phyloP scores from a whole-genome alignment of 2,329 filamentous ascomycete genomes.

The Bipolaris victoriae region DNA sequence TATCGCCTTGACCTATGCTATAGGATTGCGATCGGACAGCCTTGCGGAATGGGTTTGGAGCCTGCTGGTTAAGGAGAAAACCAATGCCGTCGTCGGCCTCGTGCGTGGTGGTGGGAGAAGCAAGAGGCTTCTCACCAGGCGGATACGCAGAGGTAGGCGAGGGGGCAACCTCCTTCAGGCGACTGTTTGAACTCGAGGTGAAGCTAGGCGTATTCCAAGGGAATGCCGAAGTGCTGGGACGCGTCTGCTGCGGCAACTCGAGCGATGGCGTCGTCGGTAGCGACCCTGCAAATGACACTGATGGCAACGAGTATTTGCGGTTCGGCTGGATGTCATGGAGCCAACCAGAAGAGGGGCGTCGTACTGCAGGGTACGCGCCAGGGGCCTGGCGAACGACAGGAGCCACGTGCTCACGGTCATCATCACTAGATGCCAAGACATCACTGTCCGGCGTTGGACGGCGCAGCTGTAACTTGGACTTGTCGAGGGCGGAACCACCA shows the following conservation, averaged over 20 bases:
- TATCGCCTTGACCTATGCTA: slow-evolving; percentile 87
- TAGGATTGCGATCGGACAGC: slow-evolving; percentile 96
- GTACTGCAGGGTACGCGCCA: slow-evolving; percentile 31
- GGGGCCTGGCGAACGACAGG: slow-evolving; percentile 29
- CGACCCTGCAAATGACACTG: slow-evolving; percentile 73
- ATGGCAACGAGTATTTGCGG: slow-evolving; percentile 77
- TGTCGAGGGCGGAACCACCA: slow-evolving; percentile 59
- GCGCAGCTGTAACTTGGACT: slow-evolving; percentile 70
- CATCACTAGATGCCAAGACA: slow-evolving; percentile 90
- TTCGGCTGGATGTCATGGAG: slow-evolving; percentile 75
- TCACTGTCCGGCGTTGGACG: slow-evolving; percentile 94
- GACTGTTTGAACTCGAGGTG: slow-evolving; percentile 29
- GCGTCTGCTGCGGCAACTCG: slow-evolving; percentile 60
- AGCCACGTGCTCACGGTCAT: slow-evolving; percentile 71
- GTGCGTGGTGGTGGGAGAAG: slow-evolving; percentile 39
- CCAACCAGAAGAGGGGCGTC: slow-evolving; percentile 62
- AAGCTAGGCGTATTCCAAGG: slow-evolving; percentile 52
- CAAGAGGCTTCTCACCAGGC: slow-evolving; percentile 29
- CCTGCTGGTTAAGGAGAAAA: slow-evolving; percentile 50
- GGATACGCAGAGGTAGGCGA: slow-evolving; percentile 43
- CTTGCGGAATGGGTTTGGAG: slow-evolving; percentile 89
- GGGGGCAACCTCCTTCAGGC: slow-evolving; percentile 42
- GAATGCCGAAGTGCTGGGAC: slow-evolving; percentile 51
- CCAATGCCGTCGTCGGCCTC: slow-evolving; percentile 58
- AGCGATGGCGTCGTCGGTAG: slow-evolving; percentile 80